phyloP scores from a whole-genome alignment of 257 asterid species.

The Schizonepeta tenuifolia region DNA sequence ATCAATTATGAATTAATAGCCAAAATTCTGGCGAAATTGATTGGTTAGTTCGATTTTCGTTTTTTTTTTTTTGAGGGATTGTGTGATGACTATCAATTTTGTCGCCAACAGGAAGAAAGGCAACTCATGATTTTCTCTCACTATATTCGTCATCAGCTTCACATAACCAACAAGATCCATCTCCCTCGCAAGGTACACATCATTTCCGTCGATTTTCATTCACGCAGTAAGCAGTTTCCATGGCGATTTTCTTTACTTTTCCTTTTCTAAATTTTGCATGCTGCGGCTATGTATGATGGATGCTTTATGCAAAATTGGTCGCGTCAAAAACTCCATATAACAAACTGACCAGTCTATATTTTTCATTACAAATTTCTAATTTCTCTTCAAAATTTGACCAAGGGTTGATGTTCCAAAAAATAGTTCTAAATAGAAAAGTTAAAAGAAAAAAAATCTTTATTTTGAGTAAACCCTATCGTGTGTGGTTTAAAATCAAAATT shows the following conservation, averaged over 20 bases:
- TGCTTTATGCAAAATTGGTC: conserved; percentile 7
- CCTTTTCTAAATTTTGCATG: neutral
- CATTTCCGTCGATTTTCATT: conserved; percentile 23
- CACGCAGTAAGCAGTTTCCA: conserved; percentile 34
- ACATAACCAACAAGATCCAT: conserved; percentile 78
- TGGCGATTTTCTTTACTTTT: neutral
- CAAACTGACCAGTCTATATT: neutral
- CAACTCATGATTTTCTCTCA: conserved; percentile 94
- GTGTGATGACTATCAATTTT: conserved; percentile 21
- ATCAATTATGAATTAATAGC: conserved; percentile 10
- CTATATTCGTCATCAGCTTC: conserved; percentile 64
- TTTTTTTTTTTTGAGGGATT: neutral
- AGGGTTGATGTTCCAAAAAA: neutral
- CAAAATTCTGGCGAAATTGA: neutral
- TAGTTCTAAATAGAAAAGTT: neutral
- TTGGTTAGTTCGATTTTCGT: neutral
- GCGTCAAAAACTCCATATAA: neutral
- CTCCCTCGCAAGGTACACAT: conserved; percentile 64
- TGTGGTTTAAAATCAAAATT: conserved; percentile 3
- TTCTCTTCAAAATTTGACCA: conserved; percentile 1
- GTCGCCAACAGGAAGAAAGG: conserved; percentile 56
- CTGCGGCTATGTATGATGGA: conserved; percentile 12
- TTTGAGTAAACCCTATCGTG: neutral
- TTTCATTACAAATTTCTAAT: neutral
- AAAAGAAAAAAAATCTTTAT: neutral